Evolutionary conservation across 306 rosid species (phyloP).

Genomic region (Casuarina glauca): DNA sequence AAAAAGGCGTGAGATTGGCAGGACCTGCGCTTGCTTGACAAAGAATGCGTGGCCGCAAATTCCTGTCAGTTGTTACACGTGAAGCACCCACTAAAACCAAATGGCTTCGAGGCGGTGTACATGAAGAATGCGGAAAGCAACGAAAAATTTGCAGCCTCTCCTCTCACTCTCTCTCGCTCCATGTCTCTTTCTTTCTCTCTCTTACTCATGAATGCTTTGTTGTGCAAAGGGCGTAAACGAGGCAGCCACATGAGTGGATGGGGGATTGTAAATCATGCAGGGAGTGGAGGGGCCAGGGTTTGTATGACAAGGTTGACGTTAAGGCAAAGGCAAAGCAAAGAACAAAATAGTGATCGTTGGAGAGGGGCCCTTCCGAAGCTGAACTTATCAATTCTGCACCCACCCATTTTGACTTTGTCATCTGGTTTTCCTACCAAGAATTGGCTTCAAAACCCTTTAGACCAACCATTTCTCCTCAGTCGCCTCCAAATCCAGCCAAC

Average conservation of each 20-base stretch:
- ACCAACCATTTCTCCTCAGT: constrained; percentile 34
- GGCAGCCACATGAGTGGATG: constrained; percentile 34
- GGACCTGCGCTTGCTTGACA: background rate
- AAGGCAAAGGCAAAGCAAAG: constrained; percentile 55
- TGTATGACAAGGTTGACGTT: constrained; percentile 62
- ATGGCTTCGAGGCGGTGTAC: background rate
- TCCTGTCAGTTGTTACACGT: background rate
- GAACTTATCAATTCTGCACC: constrained; percentile 58
- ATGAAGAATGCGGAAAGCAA: constrained; percentile 1
- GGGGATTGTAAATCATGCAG: constrained; percentile 31
- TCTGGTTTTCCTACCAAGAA: constrained; percentile 32
- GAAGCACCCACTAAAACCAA: constrained; percentile 15
- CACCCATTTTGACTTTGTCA: constrained; percentile 66
- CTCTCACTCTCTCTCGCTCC: background rate
- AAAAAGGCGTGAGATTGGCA: background rate
- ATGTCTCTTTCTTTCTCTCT: too few species aligned
- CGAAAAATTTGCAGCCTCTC: background rate
- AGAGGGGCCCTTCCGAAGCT: constrained; percentile 32
- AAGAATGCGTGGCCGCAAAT: background rate
- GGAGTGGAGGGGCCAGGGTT: constrained; percentile 25
- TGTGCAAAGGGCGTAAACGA: constrained; percentile 20
- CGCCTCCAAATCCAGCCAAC: constrained; percentile 32
- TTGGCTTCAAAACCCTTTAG: constrained; percentile 22
- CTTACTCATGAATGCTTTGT: background rate
- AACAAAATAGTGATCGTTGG: constrained; percentile 31